A percentile compares a stretch with the other conserved stretches of the same genome.
These are phyloP conservation scores for Parathielavia hyrcaniae DNA, from an alignment of 495 filamentous ascomycete genomes.

Conservation along the genomic window DNA sequence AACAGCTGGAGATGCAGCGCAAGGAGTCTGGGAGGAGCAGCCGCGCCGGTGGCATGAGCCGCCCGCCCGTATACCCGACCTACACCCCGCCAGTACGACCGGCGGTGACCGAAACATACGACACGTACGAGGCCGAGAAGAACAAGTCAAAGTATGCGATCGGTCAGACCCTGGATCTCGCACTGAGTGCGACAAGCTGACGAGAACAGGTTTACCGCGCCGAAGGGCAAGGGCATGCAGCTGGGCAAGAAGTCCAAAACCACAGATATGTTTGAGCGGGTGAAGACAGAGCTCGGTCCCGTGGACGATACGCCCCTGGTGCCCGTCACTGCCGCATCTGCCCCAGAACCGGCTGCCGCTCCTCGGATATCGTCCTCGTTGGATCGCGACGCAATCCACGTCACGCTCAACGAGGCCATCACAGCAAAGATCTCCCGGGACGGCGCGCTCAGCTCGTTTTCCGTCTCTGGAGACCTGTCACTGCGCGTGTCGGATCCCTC, in stretches of 20 bases:
- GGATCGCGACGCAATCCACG: conserved; percentile 74
- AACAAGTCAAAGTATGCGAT: conserved; percentile 72
- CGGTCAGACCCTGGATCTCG: no score
- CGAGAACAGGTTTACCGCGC: conserved; percentile 46
- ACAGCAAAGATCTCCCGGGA: conserved; percentile 81
- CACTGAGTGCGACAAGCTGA: conserved; percentile 18
- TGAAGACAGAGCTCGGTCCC: conserved; percentile 79
- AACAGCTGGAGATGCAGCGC: conserved; percentile 95
- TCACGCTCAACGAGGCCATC: conserved; percentile 82
- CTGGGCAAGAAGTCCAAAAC: conserved; percentile 96
- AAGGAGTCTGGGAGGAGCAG: conserved; percentile 68
- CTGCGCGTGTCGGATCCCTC: conserved; percentile 81
- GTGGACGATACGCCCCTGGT: conserved; percentile 71
- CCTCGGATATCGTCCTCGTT: conserved; percentile 56
- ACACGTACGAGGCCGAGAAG: conserved; percentile 93
- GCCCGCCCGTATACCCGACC: conserved; percentile 75
- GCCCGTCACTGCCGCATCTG: conserved; percentile 53
- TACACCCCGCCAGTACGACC: conserved; percentile 78
- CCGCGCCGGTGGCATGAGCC: conserved; percentile 49
- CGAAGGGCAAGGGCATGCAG: conserved; percentile 96
- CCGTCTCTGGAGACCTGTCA: conserved; percentile 84
- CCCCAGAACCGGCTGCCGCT: conserved; percentile 50
- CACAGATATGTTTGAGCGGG: conserved; percentile 91
- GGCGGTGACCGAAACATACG: conserved; percentile 71
- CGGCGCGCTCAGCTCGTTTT: conserved; percentile 72